Base-by-base conservation (phyloP, 768 basidiomycete genomes). In the Coprinopsis sp. region DNA sequence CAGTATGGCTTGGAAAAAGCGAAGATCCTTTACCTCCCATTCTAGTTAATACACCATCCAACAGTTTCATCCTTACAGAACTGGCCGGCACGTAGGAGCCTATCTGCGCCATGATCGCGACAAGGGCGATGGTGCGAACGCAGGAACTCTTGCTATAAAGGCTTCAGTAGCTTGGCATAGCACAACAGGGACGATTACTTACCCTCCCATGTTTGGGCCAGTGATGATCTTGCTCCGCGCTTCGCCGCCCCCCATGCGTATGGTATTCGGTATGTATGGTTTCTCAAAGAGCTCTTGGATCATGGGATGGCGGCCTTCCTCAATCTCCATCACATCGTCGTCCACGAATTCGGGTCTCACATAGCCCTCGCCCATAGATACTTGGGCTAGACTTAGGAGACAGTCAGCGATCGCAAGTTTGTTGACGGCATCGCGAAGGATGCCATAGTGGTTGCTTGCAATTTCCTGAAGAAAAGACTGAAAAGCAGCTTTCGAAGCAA, bases 241-340 rank as follows among this genome's bases (percentile, higher is more conserved):
- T 16, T 65, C 59, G 12, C 59, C 70, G 14, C 68, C 74, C 6
- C 84, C 84, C 59, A 96, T 79, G 1, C 64, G 56, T 14, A 95
- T 63, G 11, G 81, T 77, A 61, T 96, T 97, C 2, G 91, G 84
- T 1, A 97, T 84, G 64, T 91, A 95, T 2, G 92, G 90, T 51
- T 88, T 81, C 1, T 82, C 67, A 30, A 81, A 71, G 18, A 93
- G 65, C 7, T 75, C 75, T 62, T 96, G 94, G 13, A 94, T 80
- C 80, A 98, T 91, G 0, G 95, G 95, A 69, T 99, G 95, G 10
- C 92, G 76, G 0, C 91, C 94, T n/a, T 84, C 79, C 10, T 74
- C 64, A 24, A 97, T 87, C 50, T 89, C 82, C 11, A 97, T 68
- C 21, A 62, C 62, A 38, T 82, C 77, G 23, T 81, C 78, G 6